These are phyloP conservation scores for Hanseniaspora mollemarum DNA, from an alignment of 805 yeast species.

Conservation along the genomic window DNA sequence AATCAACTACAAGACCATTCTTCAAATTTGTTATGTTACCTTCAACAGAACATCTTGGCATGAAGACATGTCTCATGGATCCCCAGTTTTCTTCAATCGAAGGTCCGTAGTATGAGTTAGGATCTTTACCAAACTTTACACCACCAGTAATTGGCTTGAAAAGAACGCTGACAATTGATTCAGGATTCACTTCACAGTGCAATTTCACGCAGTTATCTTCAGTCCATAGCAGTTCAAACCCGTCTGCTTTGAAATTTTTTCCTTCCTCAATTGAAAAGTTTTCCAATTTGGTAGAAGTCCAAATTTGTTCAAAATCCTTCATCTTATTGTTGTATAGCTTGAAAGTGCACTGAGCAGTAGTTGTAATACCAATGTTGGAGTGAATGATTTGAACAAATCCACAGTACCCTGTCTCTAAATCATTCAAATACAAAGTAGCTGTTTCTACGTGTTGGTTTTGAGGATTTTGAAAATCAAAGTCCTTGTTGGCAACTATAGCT, in stretches of 20 bases:
- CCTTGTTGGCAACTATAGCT: constrained; percentile 49
- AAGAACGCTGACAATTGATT: constrained; percentile 57
- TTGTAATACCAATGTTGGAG: constrained; percentile 78
- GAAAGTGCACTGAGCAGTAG: constrained; percentile 90
- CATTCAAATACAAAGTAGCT: constrained; percentile 76
- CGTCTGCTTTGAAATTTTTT: constrained; percentile 67
- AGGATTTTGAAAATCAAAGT: constrained; percentile 66
- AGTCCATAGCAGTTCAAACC: constrained; percentile 50
- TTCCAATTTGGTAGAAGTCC: constrained; percentile 88
- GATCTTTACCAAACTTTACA: constrained; percentile 81
- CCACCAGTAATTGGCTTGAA: constrained; percentile 52
- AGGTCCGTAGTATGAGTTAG: constrained; percentile 76
- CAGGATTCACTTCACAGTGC: constrained; percentile 52
- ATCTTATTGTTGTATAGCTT: constrained; percentile 44
- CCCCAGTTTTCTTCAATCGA: constrained; percentile 88
- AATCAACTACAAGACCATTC: constrained; percentile 22
- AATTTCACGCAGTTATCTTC: constrained; percentile 44
- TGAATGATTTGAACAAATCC: constrained; percentile 94
- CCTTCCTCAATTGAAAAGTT: constrained; percentile 58
- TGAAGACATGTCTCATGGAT: constrained; percentile 84
- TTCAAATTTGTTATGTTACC: constrained; percentile 50
- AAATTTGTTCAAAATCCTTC: constrained; percentile 38
- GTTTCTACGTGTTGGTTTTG: constrained; percentile 86
- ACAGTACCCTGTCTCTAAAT: constrained; percentile 46
- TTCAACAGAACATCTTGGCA: constrained; percentile 74